Conservation (phyloP, 2,329 filamentous ascomycete genomes). For the Coleophoma cylindrospora region DNA sequence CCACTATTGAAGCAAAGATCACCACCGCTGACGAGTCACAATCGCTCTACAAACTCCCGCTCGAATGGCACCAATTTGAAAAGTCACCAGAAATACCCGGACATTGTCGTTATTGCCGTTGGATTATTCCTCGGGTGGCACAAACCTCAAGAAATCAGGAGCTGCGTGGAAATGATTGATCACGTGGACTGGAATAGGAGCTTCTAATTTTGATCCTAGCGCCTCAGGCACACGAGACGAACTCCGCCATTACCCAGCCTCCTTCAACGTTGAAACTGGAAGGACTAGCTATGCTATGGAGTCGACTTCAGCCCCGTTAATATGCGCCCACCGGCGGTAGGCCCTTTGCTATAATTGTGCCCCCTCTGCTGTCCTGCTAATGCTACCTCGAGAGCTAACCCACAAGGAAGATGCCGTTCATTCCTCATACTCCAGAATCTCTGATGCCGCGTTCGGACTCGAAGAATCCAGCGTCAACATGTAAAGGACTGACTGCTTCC, state of each 20-base stretch:
- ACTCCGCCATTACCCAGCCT: neutral
- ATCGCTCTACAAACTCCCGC: no score
- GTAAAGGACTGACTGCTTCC: constrained; percentile 76
- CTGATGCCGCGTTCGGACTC: constrained; percentile 76
- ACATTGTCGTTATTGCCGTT: no score
- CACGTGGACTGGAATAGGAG: no score
- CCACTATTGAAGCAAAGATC: no score
- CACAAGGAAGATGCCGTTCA: constrained; percentile 48
- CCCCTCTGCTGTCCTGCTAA: neutral
- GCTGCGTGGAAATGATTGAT: no score
- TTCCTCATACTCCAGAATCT: constrained; percentile 74
- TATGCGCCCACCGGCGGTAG: neutral
- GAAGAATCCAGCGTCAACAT: constrained; percentile 77
- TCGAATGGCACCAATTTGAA: no score
- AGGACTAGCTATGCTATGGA: neutral
- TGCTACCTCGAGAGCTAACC: neutral
- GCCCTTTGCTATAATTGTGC: neutral
- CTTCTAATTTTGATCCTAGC: no score
- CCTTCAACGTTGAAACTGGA: neutral
- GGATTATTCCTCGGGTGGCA: no score
- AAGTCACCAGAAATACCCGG: no score
- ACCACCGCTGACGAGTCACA: no score
- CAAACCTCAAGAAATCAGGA: no score
- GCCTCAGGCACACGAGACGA: neutral
- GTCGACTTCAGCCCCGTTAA: neutral